Percentiles rank a stretch among this genome's conserved stretches.
These are phyloP conservation scores for Calonectria pteridis DNA, from an alignment of 2,329 filamentous ascomycete species.

Conservation along the genomic window DNA sequence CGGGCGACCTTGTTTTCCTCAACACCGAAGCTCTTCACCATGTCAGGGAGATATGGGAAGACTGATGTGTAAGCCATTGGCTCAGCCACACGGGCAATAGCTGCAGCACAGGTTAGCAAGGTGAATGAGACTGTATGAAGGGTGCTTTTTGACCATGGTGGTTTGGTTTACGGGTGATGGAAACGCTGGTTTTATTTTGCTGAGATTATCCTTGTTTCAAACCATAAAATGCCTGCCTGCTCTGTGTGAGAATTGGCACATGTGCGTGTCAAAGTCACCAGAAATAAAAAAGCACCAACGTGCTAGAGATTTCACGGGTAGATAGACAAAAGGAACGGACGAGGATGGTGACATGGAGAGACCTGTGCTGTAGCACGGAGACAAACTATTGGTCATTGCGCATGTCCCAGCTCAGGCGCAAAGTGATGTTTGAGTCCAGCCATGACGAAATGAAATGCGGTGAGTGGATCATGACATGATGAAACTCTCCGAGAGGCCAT, in stretches of 20 bases:
- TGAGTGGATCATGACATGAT: background rate
- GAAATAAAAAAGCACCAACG: background rate
- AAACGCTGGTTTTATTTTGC: background rate
- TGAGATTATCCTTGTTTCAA: constrained; percentile 6
- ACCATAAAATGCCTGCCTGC: constrained; percentile 26
- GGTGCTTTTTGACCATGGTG: constrained; percentile 35
- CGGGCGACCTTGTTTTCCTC: constrained; percentile 78
- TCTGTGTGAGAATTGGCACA: constrained; percentile 38
- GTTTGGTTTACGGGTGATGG: background rate
- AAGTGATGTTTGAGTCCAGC: background rate
- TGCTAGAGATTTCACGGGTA: background rate
- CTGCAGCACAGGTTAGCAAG: constrained; percentile 59
- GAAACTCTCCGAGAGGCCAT: background rate
- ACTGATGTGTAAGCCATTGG: constrained; percentile 80
- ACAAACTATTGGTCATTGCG: background rate
- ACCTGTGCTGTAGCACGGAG: background rate
- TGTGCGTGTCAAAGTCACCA: constrained; percentile 16
- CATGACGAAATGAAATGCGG: background rate
- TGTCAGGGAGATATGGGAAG: constrained; percentile 80
- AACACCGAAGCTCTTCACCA: constrained; percentile 85
- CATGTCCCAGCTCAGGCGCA: background rate
- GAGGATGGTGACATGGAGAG: background rate
- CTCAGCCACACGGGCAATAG: constrained; percentile 83
- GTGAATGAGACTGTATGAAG: constrained; percentile 17
- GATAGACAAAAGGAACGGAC: background rate